Evolutionary conservation across 2,329 filamentous ascomycete species (phyloP).

Genomic region (Colletotrichum sansevieriae): DNA sequence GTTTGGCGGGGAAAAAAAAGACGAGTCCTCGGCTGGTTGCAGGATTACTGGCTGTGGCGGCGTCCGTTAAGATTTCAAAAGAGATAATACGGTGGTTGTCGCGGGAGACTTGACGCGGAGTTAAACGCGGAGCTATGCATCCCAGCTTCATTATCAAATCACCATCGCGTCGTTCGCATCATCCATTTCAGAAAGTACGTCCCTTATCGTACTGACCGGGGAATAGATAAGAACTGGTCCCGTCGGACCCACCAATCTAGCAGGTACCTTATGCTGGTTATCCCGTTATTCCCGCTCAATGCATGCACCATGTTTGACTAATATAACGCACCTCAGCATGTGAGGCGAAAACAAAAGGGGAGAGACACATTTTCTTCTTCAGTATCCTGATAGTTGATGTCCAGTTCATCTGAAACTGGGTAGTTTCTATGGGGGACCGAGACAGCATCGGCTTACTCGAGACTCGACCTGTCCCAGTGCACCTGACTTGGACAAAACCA

Average conservation of each 20-base stretch:
- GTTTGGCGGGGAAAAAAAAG: neutral
- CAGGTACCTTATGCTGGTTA: neutral
- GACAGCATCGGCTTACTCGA: too few relatives aligned
- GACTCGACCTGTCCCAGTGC: too few relatives aligned
- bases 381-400: too few relatives aligned
- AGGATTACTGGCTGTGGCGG: constrained; percentile 7
- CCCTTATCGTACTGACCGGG: constrained; percentile 28
- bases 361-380: too few relatives aligned
- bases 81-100: constrained; percentile 1
- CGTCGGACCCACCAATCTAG: neutral
- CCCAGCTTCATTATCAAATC: constrained; percentile 32
- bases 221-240: constrained; percentile 30
- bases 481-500: too few relatives aligned
- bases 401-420: too few relatives aligned
- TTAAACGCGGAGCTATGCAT: constrained; percentile 40
- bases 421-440: too few relatives aligned
- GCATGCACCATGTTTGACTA: neutral
- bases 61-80: constrained; percentile 2
- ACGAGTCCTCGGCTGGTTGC: constrained; percentile 17
- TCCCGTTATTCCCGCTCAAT: neutral
- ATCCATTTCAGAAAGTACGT: constrained; percentile 35
- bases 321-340: too few relatives aligned
- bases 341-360: too few relatives aligned
- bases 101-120: constrained; percentile 36
- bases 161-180: constrained; percentile 38